Conservation (phyloP, 169 alveolate genomes). For the Ichthyophthirius multifiliis region DNA sequence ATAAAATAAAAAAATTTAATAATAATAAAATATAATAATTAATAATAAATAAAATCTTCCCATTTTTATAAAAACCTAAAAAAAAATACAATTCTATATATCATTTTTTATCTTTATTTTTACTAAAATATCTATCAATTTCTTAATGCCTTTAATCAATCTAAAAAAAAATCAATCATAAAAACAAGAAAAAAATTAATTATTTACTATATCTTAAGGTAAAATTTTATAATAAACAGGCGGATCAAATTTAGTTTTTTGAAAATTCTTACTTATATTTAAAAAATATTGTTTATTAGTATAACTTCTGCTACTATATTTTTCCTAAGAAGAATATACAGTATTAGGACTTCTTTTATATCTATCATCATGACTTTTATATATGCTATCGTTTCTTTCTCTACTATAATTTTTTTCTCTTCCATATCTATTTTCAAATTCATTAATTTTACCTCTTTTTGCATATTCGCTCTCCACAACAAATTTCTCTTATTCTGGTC, state of each 20-base stretch:
- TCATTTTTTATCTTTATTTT: no score
- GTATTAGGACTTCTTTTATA: conserved; percentile 1
- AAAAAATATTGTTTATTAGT: not conserved
- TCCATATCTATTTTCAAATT: not conserved
- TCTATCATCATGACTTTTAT: not conserved
- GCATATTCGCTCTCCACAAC: not conserved
- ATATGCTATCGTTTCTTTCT: not conserved
- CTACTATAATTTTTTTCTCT: not conserved
- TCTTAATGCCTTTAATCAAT: no score
- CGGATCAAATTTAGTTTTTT: not conserved
- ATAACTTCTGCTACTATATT: no score
- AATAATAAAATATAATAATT: no score
- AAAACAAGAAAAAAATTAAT: no score
- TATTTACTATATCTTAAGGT: not conserved
- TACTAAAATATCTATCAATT: no score
- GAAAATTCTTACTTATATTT: not conserved
- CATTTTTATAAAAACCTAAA: no score
- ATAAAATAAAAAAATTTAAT: no score
- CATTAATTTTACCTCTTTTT: not conserved
- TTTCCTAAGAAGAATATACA: not conserved
- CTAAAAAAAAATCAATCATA: no score
- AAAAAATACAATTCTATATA: no score
- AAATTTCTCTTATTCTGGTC: not conserved
- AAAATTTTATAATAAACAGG: not conserved
- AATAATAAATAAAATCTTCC: no score